Base-by-base conservation (phyloP, 2,329 filamentous ascomycete species). In the Ramularia collo-cygni region DNA sequence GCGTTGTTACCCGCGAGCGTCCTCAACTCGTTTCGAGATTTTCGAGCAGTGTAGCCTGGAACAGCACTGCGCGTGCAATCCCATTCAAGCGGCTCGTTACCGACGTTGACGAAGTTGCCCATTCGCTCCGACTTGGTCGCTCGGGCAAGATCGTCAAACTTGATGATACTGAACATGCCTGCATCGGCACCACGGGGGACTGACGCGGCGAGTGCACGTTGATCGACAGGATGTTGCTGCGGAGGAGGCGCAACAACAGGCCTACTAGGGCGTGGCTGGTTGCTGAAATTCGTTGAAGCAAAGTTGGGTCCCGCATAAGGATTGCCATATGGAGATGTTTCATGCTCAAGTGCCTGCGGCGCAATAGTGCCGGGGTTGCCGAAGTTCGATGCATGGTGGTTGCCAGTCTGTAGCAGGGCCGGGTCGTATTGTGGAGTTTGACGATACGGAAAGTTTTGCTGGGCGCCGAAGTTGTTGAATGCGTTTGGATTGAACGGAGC, bases 1-100 rank as follows among this genome's bases (percentile, higher is more conserved):
- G 62, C 61, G 43, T 69, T 66, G 31, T 63, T 63, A 3, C 59
- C 62, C 17, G 64, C 67, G 9, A 64, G 54, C 38, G 57, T 63
- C 40, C 65, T 65, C 31, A 71, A 49, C 28, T 71, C 68, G 34
- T 67, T 70, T 31, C 65, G 58, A 12, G 69, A 72, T 37, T 65
- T 65, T 18, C 69, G 61, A 26, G 62, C 55, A 2, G 57, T 57
- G 41, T 69, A 69, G 12, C 59, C 43, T 1, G 69, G 68, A 7
- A 71, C 48, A 3, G 61, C 60, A 62, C 66, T 67, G 55, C 66
- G 64, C 53, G 68, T 70, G 37, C 64, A 61, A 10, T 63, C 56
- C 31, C 65, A 58, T 34, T 71, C 66, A 15, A 63, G 53, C 2
- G 64, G 54, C 35, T 65, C 56, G 30, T 60, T 57, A 35, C 68